phyloP scores from a whole-genome alignment of 2,329 filamentous ascomycete genomes.

The Xylariaceae sp. region DNA sequence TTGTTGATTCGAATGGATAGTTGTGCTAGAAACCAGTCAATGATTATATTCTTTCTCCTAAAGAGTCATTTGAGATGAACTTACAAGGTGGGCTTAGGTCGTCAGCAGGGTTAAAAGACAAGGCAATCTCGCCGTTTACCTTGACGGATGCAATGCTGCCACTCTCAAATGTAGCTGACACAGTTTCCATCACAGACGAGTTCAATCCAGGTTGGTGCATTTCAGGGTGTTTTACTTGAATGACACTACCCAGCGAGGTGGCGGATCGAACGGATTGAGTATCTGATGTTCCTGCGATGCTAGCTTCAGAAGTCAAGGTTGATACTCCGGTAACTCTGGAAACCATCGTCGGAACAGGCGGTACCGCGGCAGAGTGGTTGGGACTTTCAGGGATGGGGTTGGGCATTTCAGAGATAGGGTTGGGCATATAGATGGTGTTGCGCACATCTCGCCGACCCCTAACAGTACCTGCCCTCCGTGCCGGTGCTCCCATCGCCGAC shows the following conservation, averaged over 20 bases:
- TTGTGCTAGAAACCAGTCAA: constrained; percentile 37
- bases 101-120: constrained; percentile 64
- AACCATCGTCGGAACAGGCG: constrained; percentile 35
- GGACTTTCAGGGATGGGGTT: constrained; percentile 31
- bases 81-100: constrained; percentile 46
- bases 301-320: constrained; percentile 57
- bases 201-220: constrained; percentile 74
- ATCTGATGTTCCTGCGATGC: constrained; percentile 61
- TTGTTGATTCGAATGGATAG: constrained; percentile 81
- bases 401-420: constrained; percentile 46
- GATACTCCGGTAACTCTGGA: constrained; percentile 45
- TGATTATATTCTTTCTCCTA: not conserved
- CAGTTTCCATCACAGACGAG: constrained; percentile 83
- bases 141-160: constrained; percentile 65
- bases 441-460: constrained; percentile 86
- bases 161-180: constrained; percentile 78
- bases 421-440: constrained; percentile 79
- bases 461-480: constrained; percentile 67
- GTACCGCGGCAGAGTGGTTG: constrained; percentile 25
- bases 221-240: constrained; percentile 74
- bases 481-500: constrained; percentile 56
- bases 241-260: constrained; percentile 66
- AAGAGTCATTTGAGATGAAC: constrained; percentile 26
- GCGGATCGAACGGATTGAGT: constrained; percentile 88
- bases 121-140: constrained; percentile 81